These are phyloP conservation scores for Vararia minispora DNA, from an alignment of 768 basidiomycete species.

Conservation along the genomic window DNA sequence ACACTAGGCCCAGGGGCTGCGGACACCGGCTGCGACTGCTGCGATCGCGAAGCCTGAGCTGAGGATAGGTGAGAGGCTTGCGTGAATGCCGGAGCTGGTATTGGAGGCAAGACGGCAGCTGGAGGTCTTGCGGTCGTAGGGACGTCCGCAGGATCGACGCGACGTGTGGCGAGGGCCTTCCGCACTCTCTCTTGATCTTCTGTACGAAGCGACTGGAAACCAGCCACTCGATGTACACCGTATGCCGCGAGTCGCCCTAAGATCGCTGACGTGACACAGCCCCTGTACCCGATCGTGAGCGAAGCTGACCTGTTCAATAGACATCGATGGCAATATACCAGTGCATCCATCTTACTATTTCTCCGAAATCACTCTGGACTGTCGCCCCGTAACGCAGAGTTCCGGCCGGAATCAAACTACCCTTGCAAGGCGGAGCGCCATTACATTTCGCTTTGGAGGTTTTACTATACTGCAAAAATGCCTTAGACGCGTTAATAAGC, in stretches of 20 bases:
- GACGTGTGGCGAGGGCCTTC: conserved; percentile 40
- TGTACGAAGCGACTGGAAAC: conserved; percentile 18
- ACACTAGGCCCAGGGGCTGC: conserved; percentile 19
- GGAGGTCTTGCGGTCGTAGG: conserved; percentile 31
- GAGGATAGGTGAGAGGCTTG: neutral
- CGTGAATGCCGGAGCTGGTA: neutral
- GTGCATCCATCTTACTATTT: conserved; percentile 66
- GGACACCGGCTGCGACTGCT: conserved; percentile 1
- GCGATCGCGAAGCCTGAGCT: neutral
- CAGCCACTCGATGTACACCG: conserved; percentile 1
- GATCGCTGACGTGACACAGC: conserved; percentile 9
- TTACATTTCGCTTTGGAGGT: conserved; percentile 60
- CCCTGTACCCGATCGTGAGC: conserved; percentile 7
- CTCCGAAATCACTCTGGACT: conserved; percentile 34
- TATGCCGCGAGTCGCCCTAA: conserved; percentile 4
- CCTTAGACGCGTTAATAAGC: too few relatives aligned
- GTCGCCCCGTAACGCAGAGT: conserved; percentile 56
- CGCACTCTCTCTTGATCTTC: conserved; percentile 56
- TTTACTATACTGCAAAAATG: conserved; percentile 54
- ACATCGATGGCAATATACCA: conserved; percentile 34
- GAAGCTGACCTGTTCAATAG: conserved; percentile 4
- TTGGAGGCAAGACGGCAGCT: neutral
- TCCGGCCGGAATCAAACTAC: conserved; percentile 39
- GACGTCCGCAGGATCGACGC: conserved; percentile 47
- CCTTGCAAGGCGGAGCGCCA: conserved; percentile 49